Percentiles rank a stretch among this genome's conserved stretches.
Evolutionary conservation across 23 red algal species (phyloP).

Genomic region (Cyanidiococcus yangmingshanensis): DNA sequence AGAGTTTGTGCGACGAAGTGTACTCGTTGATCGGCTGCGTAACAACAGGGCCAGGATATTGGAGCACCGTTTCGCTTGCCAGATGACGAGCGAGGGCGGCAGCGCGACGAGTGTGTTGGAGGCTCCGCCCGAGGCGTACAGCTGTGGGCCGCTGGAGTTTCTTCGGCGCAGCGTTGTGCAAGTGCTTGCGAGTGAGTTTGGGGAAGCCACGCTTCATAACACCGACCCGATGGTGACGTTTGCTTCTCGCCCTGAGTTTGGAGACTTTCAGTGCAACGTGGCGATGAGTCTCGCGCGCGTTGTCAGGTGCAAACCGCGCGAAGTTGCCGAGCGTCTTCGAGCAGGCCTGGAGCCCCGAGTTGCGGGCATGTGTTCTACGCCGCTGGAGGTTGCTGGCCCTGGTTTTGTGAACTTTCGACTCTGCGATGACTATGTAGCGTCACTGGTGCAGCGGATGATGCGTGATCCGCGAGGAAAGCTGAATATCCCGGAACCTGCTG

Average conservation of each 20-base stretch:
- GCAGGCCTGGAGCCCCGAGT: conserved; percentile 29
- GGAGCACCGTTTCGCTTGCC: too few relatives aligned
- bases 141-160: background rate
- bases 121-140: background rate
- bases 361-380: conserved; percentile 50
- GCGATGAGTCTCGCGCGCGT: conserved; percentile 80
- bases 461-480: conserved; percentile 41
- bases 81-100: too few relatives aligned
- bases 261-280: conserved; percentile 94
- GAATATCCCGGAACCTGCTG: conserved; percentile 31
- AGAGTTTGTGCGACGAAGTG: too few relatives aligned
- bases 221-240: conserved; percentile 64
- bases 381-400: conserved; percentile 60
- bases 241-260: conserved; percentile 42
- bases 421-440: conserved; percentile 52
- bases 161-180: background rate
- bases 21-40: too few relatives aligned
- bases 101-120: background rate
- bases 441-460: conserved; percentile 40
- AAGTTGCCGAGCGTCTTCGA: conserved; percentile 69
- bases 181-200: background rate
- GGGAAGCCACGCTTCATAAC: conserved; percentile 15
- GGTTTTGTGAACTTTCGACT: conserved; percentile 95
- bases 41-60: too few relatives aligned
- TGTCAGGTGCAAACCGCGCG: conserved; percentile 44